Percentiles rank a stretch among this genome's conserved stretches.
phyloP scores from a whole-genome alignment of 1,284 basidiomycete species.

The Irpex sp. region DNA sequence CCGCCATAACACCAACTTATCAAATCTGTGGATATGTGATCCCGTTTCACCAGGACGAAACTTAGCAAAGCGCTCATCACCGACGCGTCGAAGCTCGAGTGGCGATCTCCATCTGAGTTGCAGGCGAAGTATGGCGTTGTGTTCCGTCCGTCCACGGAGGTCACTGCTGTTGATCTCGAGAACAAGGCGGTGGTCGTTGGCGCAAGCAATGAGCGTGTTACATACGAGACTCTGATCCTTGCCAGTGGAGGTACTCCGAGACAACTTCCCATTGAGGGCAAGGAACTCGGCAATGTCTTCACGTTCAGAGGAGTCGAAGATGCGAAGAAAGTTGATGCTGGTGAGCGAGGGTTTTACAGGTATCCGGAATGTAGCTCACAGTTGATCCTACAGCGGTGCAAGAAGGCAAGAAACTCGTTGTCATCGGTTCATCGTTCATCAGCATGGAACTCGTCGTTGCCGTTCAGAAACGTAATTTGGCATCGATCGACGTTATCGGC shows the following conservation, averaged over 20 bases:
- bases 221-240: slow-evolving; percentile 74
- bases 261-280: slow-evolving; percentile 76
- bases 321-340: slow-evolving; percentile 73
- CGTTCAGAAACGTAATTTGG: slow-evolving; percentile 70
- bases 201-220: slow-evolving; percentile 50
- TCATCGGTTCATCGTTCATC: slow-evolving; percentile 92
- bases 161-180: slow-evolving; percentile 63
- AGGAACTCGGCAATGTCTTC: slow-evolving; percentile 75
- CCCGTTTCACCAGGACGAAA: slow-evolving; percentile 62
- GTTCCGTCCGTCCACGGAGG: slow-evolving; percentile 68
- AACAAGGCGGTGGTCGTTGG: slow-evolving; percentile 62
- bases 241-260: slow-evolving; percentile 69
- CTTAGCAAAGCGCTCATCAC: slow-evolving; percentile 86
- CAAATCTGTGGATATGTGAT: not conserved
- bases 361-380: slow-evolving; percentile 2
- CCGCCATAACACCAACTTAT: too few relatives aligned
- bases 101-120: slow-evolving; percentile 69
- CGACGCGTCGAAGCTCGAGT: slow-evolving; percentile 76
- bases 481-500: slow-evolving; percentile 80
- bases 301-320: slow-evolving; percentile 75
- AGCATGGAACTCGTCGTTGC: slow-evolving; percentile 89
- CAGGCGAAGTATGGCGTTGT: slow-evolving; percentile 81
- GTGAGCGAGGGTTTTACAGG: slow-evolving; percentile 30
- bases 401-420: slow-evolving; percentile 76
- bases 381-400: slow-evolving; percentile 26